Base-by-base conservation (phyloP, 768 basidiomycete species). In the Porphyrellus cyaneotinctus region DNA sequence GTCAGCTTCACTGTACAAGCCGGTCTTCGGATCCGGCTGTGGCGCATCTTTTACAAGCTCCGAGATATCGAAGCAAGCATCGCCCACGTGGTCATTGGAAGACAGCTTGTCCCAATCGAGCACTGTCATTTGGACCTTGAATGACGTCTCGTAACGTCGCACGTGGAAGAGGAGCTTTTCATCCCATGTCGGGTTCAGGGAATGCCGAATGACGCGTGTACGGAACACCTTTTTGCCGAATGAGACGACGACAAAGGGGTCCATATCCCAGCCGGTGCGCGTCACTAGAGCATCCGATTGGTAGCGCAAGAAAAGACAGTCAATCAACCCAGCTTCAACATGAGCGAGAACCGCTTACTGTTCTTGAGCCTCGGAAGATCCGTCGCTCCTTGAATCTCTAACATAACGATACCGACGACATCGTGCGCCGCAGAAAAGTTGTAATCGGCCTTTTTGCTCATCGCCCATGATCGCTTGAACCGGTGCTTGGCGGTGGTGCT, bases 221-320 rank as follows among this genome's bases (percentile, higher is more conserved):
- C 95, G 80, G 73, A 98, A 98, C 6, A 97, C 91, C 68, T 97
- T 98, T 74, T 94, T 95, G 28, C 95, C 91, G 57, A 99, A 99
- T 4, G 91, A 92, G 57, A 95, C 81, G 56, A 99, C 93, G 22
- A 91, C 89, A 64, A 97, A 98, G 0, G 95, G 94, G 62, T 97
- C 94, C 94, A 97, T 97, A 66, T 98, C 95, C 81, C 86, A 94
- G 0, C 89, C 90, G 0, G 83, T 89, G 0, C 88, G 82, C 2
- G 86, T 91, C 83, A 91, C 89, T 90, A 51, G 28, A 32, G 15
- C 35, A 35, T 44, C n/a, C 36, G 24, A 32, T 11, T 9, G 17
- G 14, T 2, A 8, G 22, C 5, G 14, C 22, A 9, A 47, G 17
- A 22, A 50, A 31, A 46, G 20, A 15, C 2, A 12, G 49, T 51